Conservation (phyloP, 1,284 basidiomycete species). For the Coniferiporia weirii region DNA sequence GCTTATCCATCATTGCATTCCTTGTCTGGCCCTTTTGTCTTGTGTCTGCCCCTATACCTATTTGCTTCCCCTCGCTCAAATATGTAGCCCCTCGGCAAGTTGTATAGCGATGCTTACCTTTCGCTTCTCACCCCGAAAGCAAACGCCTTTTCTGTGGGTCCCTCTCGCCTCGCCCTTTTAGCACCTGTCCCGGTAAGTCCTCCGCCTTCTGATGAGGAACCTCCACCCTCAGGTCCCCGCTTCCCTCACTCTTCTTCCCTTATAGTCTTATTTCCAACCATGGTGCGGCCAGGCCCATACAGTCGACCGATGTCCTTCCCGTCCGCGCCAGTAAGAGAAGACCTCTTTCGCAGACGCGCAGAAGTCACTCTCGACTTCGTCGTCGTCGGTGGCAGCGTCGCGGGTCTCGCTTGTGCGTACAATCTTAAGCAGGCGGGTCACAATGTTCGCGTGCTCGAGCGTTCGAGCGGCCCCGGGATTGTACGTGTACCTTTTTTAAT, state of each 20-base stretch:
- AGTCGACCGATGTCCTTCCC: neutral
- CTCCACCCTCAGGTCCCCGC: neutral
- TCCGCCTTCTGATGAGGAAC: neutral
- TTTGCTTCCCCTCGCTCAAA: too few relatives aligned
- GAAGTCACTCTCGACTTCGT: conserved; percentile 20
- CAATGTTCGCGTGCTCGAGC: conserved; percentile 46
- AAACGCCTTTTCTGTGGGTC: neutral
- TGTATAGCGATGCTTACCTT: neutral
- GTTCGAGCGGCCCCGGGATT: conserved; percentile 29
- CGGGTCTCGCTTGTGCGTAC: conserved; percentile 47
- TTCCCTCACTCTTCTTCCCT: neutral
- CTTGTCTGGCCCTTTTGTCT: too few relatives aligned
- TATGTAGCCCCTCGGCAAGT: too few relatives aligned
- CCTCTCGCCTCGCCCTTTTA: neutral
- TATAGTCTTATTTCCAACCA: neutral
- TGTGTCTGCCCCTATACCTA: too few relatives aligned
- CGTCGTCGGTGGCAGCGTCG: conserved; percentile 24
- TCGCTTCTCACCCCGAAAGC: neutral
- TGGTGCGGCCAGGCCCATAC: neutral
- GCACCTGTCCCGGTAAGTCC: neutral
- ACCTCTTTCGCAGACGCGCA: conserved; percentile 6
- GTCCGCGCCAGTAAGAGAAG: neutral
- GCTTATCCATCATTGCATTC: too few relatives aligned
- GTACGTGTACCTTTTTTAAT: conserved; percentile 23
- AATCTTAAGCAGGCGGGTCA: conserved; percentile 46